Percentiles rank a stretch among this genome's conserved stretches.
These are phyloP conservation scores for Choiromyces venosus DNA, from an alignment of 495 filamentous ascomycete species.

Conservation along the genomic window DNA sequence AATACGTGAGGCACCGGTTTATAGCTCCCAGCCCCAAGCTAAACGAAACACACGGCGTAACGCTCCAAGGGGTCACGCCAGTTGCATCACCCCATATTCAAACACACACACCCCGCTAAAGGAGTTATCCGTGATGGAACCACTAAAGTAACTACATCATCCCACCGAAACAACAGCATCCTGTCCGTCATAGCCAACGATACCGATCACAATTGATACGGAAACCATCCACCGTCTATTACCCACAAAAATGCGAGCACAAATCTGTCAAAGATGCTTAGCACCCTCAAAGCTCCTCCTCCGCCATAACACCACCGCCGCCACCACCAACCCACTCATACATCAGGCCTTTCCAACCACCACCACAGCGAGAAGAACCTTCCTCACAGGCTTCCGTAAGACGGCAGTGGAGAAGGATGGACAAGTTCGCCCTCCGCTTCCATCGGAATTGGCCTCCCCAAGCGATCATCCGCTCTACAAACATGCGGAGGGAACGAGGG, in stretches of 20 bases:
- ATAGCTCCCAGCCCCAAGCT: neutral
- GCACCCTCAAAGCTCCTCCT: constrained; percentile 15
- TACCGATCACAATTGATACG: neutral
- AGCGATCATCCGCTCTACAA: constrained; percentile 23
- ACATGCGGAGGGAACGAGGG: constrained; percentile 33
- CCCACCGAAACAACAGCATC: neutral
- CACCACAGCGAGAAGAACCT: constrained; percentile 19
- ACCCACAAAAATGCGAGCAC: neutral
- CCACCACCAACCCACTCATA: constrained; percentile 12
- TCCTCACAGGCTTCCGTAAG: constrained; percentile 25
- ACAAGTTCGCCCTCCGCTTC: constrained; percentile 16
- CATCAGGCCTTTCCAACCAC: neutral
- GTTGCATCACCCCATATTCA: neutral
- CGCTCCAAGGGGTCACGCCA: neutral
- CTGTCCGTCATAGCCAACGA: neutral
- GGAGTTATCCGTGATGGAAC: neutral
- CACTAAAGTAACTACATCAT: neutral
- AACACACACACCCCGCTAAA: neutral
- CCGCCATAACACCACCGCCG: neutral
- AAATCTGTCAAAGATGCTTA: neutral
- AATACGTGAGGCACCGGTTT: neutral
- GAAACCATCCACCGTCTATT: neutral
- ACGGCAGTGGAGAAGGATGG: constrained; percentile 8
- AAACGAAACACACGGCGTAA: neutral
- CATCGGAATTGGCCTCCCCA: constrained; percentile 22